A percentile compares a stretch with the other conserved stretches of the same genome.
Conservation (phyloP, 2,329 filamentous ascomycete species). For the Colletotrichum australisinense region DNA sequence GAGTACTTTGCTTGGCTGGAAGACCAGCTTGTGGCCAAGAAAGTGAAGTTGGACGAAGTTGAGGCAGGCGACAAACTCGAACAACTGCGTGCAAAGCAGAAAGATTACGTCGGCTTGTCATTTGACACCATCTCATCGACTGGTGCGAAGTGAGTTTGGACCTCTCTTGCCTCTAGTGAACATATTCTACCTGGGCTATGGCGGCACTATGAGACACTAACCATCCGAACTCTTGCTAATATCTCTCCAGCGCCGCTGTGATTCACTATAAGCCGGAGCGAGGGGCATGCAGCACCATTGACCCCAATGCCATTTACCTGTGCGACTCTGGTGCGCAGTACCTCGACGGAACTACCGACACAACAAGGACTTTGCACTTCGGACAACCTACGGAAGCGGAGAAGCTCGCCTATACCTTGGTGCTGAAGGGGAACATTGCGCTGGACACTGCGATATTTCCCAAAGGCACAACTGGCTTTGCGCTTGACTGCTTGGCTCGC, state of each 20-base stretch:
- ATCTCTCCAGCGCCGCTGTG: constrained; percentile 76
- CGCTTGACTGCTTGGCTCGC: constrained; percentile 87
- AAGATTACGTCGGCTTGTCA: constrained; percentile 88
- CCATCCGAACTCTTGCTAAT: not conserved
- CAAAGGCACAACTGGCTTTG: constrained; percentile 94
- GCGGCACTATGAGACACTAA: not conserved
- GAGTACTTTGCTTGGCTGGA: constrained; percentile 98
- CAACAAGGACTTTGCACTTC: constrained; percentile 93
- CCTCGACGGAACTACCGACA: constrained; percentile 94
- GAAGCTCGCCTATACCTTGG: constrained; percentile 90
- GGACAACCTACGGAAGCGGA: constrained; percentile 85
- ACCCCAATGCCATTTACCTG: constrained; percentile 88
- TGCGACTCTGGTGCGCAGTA: constrained; percentile 99
- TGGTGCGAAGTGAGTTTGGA: constrained; percentile 74
- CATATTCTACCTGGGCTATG: not conserved
- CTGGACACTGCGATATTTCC: constrained; percentile 90
- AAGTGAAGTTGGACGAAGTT: constrained; percentile 84
- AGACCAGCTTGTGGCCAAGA: constrained; percentile 82
- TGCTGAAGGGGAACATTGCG: constrained; percentile 93
- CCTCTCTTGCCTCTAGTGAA: not conserved
- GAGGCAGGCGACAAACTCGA: constrained; percentile 93
- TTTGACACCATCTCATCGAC: constrained; percentile 98
- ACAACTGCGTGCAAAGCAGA: constrained; percentile 72
- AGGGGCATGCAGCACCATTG: constrained; percentile 83
- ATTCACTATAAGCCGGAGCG: constrained; percentile 95